Base-by-base conservation (phyloP, 1,139 yeast species). In the Citeromyces siamensis region DNA sequence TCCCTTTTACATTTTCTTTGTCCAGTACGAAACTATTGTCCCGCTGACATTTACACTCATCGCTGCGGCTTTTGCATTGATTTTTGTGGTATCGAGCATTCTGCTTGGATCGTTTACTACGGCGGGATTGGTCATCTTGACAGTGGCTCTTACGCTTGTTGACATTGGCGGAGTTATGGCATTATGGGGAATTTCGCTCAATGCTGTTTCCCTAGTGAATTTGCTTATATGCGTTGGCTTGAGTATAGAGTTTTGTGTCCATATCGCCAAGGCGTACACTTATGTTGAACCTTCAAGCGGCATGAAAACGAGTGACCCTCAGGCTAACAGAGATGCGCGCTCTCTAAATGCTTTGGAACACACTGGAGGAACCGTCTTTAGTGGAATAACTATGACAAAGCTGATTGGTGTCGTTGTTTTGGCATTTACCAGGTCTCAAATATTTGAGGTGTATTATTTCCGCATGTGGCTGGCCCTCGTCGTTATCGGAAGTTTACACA, bases 401-500 rank as follows among this genome's bases (percentile, higher is more conserved):
- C 59, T 88, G 32, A 77, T 90, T 44, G 98, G 98, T 2, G 86
- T 90, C 1, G 58, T 69, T 19, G 95, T 90, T 5, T 62, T 90
- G 34, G 94, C 94, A 5, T 86, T 86, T 52, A 84, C 97, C 0
- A 62, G 71, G 42, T 82, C 94, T 22, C 76, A 81, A 56, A 88
- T 90, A 26, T 90, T 88, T 54, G 94, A 86, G 45, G 73, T 90
- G 1, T 90, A 84, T 55, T 90, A 90, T 53, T 90, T 90, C 65
- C 60, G 95, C 42, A 86, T 90, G 96, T 90, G 97, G 97, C 62
- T 83, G n/a, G 64, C 85, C 1, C 64, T 90, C 44, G 80, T 90
- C 7, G 45, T 79, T 2, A 64, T 83, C 38, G 94, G 95, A 2
- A 76, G 88, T 0, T 45, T 79, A 1, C 96, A 88, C 52, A 73